Conservation (phyloP, 2,329 filamentous ascomycete genomes). For the Venturia effusa region DNA sequence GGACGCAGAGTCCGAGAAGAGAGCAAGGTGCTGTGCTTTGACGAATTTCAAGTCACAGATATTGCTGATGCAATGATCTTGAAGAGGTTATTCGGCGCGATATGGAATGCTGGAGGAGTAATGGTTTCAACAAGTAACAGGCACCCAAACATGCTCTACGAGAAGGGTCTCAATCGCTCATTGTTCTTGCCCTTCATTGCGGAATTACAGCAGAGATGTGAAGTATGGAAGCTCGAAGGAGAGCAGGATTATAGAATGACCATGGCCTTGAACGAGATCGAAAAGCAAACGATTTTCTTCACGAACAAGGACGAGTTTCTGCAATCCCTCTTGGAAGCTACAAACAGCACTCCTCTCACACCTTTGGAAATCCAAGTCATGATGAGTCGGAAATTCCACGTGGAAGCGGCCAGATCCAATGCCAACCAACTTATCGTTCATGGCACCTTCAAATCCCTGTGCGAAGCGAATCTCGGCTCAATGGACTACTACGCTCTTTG, state of each 20-base stretch:
- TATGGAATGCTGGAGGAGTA: constrained; percentile 94
- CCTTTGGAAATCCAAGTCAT: constrained; percentile 15
- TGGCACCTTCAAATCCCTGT: constrained; percentile 43
- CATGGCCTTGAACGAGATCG: neutral
- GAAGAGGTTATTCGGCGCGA: constrained; percentile 69
- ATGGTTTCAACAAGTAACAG: constrained; percentile 92
- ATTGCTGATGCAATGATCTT: constrained; percentile 98
- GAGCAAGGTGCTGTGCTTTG: constrained; percentile 85
- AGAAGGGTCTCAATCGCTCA: constrained; percentile 91
- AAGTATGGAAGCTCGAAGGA: constrained; percentile 5
- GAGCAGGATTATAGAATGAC: constrained; percentile 12
- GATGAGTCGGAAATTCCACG: constrained; percentile 15
- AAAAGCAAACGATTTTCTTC: neutral
- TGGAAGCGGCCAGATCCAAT: constrained; percentile 2
- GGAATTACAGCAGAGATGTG: constrained; percentile 6
- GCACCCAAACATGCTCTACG: constrained; percentile 93
- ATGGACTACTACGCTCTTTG: constrained; percentile 93
- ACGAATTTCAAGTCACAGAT: constrained; percentile 65
- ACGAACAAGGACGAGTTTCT: neutral
- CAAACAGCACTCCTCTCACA: constrained; percentile 8
- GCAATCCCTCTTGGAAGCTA: neutral
- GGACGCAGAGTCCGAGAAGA: constrained; percentile 82
- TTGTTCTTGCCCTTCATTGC: constrained; percentile 86
- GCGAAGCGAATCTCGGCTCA: constrained; percentile 43
- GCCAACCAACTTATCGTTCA: constrained; percentile 71